A percentile compares a stretch with the other conserved stretches of the same genome.
Conservation (phyloP, 2,329 filamentous ascomycete species). For the Ascochyta rabiei region DNA sequence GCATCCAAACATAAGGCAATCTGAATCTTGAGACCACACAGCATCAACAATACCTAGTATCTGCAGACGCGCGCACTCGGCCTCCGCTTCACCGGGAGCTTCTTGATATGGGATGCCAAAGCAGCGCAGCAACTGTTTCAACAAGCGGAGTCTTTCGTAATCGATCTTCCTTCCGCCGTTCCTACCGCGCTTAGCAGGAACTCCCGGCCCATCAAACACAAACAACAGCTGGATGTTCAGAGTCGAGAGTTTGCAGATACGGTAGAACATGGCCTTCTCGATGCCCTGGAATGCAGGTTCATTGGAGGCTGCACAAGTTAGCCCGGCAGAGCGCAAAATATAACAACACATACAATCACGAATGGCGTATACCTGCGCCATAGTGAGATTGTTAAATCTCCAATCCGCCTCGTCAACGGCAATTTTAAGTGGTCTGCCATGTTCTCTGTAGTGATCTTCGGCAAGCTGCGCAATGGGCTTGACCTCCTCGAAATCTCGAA, state of each 20-base stretch:
- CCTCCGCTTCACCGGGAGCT: conserved; percentile 57
- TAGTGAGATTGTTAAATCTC: conserved; percentile 52
- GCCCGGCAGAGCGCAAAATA: not conserved
- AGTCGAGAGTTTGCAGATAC: conserved; percentile 54
- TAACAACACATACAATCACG: conserved; percentile 35
- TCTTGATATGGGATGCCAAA: conserved; percentile 52
- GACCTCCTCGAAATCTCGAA: conserved; percentile 41
- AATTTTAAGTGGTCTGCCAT: conserved; percentile 48
- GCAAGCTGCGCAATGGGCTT: conserved; percentile 47
- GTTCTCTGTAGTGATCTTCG: conserved; percentile 42
- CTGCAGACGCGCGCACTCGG: conserved; percentile 56
- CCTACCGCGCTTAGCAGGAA: conserved; percentile 46
- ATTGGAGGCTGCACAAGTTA: conserved; percentile 28
- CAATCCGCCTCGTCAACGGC: conserved; percentile 54
- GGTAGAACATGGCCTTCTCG: conserved; percentile 51
- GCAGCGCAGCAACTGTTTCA: conserved; percentile 48
- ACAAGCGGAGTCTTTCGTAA: conserved; percentile 36
- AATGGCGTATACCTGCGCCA: conserved; percentile 43
- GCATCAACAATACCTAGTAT: conserved; percentile 54
- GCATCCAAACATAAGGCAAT: conserved; percentile 57
- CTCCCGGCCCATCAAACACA: conserved; percentile 60
- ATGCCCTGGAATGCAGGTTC: conserved; percentile 48
- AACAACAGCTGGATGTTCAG: conserved; percentile 60
- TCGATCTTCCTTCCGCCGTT: conserved; percentile 40
- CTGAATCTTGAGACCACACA: conserved; percentile 57